Conservation (phyloP, 2,329 filamentous ascomycete genomes). For the Aspergillus sp. region DNA sequence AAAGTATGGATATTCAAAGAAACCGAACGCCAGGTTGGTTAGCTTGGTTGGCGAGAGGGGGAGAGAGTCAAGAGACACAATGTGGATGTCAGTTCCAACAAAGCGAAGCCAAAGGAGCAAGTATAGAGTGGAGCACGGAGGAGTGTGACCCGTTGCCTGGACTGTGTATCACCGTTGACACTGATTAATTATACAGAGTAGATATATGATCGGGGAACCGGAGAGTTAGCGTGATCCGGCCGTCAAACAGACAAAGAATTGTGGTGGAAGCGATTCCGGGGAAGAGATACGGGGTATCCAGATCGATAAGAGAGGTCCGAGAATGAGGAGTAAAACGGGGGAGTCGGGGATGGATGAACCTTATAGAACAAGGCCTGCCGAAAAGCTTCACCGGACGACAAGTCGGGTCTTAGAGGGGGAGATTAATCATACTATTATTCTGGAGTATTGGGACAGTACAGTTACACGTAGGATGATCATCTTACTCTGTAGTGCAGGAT, state of each 20-base stretch:
- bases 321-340: not conserved
- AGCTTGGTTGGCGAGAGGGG: not conserved
- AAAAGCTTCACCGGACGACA: conserved; percentile 11
- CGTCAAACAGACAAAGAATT: not conserved
- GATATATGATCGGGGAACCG: not conserved
- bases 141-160: not conserved
- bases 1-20: not conserved
- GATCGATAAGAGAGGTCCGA: not conserved
- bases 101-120: not conserved
- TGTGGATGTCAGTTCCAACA: not conserved
- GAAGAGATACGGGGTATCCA: not conserved
- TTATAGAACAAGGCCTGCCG: not conserved
- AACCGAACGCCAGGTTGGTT: not conserved
- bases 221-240: not conserved
- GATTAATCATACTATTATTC: not conserved
- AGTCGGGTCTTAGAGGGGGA: not conserved
- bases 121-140: not conserved
- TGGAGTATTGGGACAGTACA: not conserved
- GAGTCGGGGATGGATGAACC: not conserved
- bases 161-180: not conserved
- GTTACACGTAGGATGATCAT: not conserved
- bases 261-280: not conserved
- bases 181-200: no score
- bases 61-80: not conserved
- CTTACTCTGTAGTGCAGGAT: not conserved